Evolutionary conservation across 306 rosid genomes (phyloP).

Genomic region (Vachellia pachyceras): DNA sequence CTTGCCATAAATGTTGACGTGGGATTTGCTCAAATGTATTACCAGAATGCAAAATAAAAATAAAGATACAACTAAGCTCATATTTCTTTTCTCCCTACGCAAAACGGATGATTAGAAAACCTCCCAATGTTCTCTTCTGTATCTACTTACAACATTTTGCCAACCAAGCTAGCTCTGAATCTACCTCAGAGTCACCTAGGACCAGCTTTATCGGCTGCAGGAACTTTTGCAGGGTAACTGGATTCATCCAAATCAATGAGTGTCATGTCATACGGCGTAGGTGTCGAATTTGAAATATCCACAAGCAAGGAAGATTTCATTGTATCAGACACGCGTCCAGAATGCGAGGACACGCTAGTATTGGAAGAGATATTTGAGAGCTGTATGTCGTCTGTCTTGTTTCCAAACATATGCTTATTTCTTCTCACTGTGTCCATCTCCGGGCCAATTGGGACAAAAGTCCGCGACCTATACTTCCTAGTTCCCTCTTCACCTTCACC

Average conservation of each 20-base stretch:
- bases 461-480: slow-evolving; percentile 84
- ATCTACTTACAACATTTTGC: slow-evolving; percentile 34
- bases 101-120: slow-evolving; percentile 26
- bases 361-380: slow-evolving; percentile 68
- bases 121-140: slow-evolving; percentile 19
- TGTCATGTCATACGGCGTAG: slow-evolving; percentile 76
- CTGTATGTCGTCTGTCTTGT: slow-evolving; percentile 74
- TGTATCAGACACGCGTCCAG: slow-evolving; percentile 39
- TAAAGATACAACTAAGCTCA: slow-evolving; percentile 26
- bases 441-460: slow-evolving; percentile 90
- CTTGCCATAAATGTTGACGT: slow-evolving; percentile 32
- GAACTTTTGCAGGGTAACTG: slow-evolving; percentile 65
- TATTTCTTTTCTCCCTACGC: slow-evolving; percentile 43
- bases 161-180: slow-evolving; percentile 28
- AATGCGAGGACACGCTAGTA: slow-evolving; percentile 51
- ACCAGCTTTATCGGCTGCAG: slow-evolving; percentile 60
- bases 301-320: slow-evolving; percentile 74
- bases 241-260: slow-evolving; percentile 76
- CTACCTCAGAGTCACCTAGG: slow-evolving; percentile 49
- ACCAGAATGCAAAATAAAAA: slow-evolving; percentile 27
- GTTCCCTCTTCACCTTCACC: slow-evolving; percentile 81
- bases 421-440: slow-evolving; percentile 91
- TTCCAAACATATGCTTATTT: slow-evolving; percentile 68
- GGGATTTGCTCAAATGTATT: slow-evolving; percentile 39
- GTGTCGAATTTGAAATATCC: slow-evolving; percentile 63